These are phyloP conservation scores for Tagetes erecta DNA, from an alignment of 129 eudicot genomes.

Conservation along the genomic window DNA sequence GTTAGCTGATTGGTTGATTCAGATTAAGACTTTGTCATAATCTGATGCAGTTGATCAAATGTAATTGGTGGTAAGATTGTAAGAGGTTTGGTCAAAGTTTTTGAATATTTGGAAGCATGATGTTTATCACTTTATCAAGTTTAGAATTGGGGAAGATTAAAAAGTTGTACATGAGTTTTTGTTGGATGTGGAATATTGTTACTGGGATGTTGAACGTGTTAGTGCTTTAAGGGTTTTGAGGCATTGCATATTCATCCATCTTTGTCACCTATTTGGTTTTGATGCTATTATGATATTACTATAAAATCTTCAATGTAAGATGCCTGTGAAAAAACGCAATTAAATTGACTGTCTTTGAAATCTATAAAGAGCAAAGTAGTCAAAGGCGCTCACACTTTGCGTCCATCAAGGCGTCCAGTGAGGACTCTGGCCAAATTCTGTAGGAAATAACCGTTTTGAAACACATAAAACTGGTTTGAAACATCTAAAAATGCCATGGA, in stretches of 20 bases:
- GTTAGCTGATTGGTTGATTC: conserved; percentile 3
- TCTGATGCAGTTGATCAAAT: background rate
- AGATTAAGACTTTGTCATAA: background rate
- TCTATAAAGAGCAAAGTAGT: no score
- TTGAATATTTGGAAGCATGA: background rate
- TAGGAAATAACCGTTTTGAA: no score
- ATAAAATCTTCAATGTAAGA: background rate
- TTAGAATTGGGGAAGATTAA: background rate
- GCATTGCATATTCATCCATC: background rate
- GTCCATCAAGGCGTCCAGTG: no score
- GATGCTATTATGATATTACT: background rate
- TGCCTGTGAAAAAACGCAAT: background rate
- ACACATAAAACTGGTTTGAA: no score
- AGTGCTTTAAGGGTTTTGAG: background rate
- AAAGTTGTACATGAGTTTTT: background rate
- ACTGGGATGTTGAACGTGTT: background rate
- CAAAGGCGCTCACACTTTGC: no score
- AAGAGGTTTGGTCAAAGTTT: background rate
- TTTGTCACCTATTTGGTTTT: background rate
- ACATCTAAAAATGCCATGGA: no score
- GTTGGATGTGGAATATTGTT: background rate
- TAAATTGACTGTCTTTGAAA: background rate
- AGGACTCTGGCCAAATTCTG: no score
- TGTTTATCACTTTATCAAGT: background rate
- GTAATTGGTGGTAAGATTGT: background rate